phyloP scores from a whole-genome alignment of 805 yeast genomes.

The Brettanomyces sp. region DNA sequence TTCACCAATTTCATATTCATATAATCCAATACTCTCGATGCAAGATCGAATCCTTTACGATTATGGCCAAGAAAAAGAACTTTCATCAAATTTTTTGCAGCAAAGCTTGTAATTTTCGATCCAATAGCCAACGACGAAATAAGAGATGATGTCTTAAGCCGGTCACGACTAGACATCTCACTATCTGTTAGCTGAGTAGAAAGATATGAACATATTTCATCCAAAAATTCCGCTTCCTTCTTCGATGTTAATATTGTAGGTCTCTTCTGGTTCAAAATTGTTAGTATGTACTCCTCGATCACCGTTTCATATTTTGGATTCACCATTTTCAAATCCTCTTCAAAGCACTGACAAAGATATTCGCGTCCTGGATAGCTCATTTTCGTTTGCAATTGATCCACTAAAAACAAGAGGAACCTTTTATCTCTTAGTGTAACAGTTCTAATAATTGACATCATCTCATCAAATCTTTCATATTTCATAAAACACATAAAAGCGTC shows the following conservation, averaged over 20 bases:
- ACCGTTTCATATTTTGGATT: constrained; percentile 8
- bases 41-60: constrained; percentile 15
- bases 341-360: constrained; percentile 10
- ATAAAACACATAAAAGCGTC: constrained; percentile 15
- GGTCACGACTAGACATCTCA: constrained; percentile 4
- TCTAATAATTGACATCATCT: constrained; percentile 14
- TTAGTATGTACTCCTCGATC: constrained; percentile 9
- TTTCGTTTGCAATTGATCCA: constrained; percentile 8
- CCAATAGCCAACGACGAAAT: constrained; percentile 12
- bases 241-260: constrained; percentile 7
- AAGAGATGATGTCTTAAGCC: constrained; percentile 5
- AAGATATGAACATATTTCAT: constrained; percentile 9
- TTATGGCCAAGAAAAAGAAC: constrained; percentile 16
- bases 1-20: constrained; percentile 17
- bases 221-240: constrained; percentile 16
- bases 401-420: constrained; percentile 12
- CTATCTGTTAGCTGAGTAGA: background rate
- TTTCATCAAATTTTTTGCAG: constrained; percentile 16
- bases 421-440: constrained; percentile 15
- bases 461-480: constrained; percentile 11
- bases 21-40: constrained; percentile 23
- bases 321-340: constrained; percentile 3
- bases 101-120: constrained; percentile 15
- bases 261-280: constrained; percentile 8
- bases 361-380: constrained; percentile 18